A percentile compares a stretch with the other conserved stretches of the same genome.
phyloP scores from a whole-genome alignment of 2,329 filamentous ascomycete species.

The Ceratocystis lukuohia region DNA sequence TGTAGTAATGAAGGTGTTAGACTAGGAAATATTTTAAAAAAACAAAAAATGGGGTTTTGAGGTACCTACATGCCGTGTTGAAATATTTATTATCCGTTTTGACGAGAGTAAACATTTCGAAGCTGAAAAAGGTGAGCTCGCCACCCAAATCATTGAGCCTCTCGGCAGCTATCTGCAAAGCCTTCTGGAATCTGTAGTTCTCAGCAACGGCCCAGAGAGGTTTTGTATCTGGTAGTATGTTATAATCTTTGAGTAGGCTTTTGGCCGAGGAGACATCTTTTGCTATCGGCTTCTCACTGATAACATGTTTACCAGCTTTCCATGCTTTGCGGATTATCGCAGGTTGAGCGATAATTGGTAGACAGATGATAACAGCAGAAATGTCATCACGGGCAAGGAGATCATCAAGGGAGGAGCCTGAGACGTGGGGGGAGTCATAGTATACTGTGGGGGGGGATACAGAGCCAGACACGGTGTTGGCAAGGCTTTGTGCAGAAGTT shows the following conservation, averaged over 20 bases:
- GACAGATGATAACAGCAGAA: conserved; percentile 41
- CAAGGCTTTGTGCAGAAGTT: conserved; percentile 35
- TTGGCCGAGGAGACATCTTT: conserved; percentile 38
- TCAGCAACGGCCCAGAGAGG: conserved; percentile 52
- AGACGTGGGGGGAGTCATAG: conserved; percentile 25
- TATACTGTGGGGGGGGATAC: conserved; percentile 11
- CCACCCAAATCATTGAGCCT: conserved; percentile 17
- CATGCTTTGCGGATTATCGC: conserved; percentile 44
- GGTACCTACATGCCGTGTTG: conserved; percentile 32
- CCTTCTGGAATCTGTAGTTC: conserved; percentile 54
- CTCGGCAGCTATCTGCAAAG: conserved; percentile 36
- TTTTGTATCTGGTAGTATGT: conserved; percentile 21
- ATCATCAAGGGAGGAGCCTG: conserved; percentile 35
- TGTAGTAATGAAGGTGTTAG: not conserved
- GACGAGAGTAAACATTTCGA: conserved; percentile 34
- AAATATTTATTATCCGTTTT: conserved; percentile 34
- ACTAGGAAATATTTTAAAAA: not conserved
- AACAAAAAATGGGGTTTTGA: not conserved
- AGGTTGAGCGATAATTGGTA: conserved; percentile 51
- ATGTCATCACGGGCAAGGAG: conserved; percentile 43
- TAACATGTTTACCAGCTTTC: conserved; percentile 53
- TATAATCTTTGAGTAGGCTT: conserved; percentile 30
- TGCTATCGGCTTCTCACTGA: conserved; percentile 57
- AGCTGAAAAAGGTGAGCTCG: conserved; percentile 27
- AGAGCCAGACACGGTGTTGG: not conserved